Percentiles rank a stretch among this genome's conserved stretches.
These are phyloP conservation scores for Oryza australiensis DNA, from an alignment of 176 grass and related monocot species.

Conservation along the genomic window DNA sequence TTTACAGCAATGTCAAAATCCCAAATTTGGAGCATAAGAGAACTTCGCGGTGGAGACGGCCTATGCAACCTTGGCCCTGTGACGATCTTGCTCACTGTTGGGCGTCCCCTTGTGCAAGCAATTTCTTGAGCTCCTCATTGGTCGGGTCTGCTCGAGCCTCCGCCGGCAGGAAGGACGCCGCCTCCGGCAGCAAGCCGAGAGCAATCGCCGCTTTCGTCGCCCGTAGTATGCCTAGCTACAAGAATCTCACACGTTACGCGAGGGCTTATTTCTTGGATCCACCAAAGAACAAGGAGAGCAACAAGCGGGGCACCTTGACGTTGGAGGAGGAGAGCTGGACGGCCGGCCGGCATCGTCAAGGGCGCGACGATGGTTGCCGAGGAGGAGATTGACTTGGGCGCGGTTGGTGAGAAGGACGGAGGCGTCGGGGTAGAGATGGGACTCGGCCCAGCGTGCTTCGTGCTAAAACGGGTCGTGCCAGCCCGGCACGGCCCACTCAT, in stretches of 20 bases:
- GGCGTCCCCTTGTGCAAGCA: slow-evolving; percentile 57
- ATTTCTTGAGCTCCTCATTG: slow-evolving; percentile 78
- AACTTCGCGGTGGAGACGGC: slow-evolving; percentile 64
- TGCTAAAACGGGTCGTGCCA: too few relatives aligned
- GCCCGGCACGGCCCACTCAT: too few relatives aligned
- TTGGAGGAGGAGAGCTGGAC: slow-evolving; percentile 60
- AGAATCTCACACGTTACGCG: slow-evolving; percentile 32
- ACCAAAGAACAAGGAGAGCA: not conserved
- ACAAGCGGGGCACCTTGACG: slow-evolving; percentile 55
- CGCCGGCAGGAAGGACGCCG: slow-evolving; percentile 69
- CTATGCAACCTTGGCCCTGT: slow-evolving; percentile 55
- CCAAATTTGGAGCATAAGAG: slow-evolving; percentile 11
- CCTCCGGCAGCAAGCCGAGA: slow-evolving; percentile 54
- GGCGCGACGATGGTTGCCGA: slow-evolving; percentile 76
- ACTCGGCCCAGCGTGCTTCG: too few relatives aligned
- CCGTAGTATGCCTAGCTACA: slow-evolving; percentile 82
- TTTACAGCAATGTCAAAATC: not conserved
- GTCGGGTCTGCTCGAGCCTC: slow-evolving; percentile 62
- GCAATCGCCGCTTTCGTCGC: slow-evolving; percentile 77
- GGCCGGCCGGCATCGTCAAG: slow-evolving; percentile 74
- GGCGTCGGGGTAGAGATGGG: slow-evolving; percentile 55
- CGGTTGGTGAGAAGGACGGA: slow-evolving; percentile 89
- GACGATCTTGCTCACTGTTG: slow-evolving; percentile 51
- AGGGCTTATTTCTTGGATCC: not conserved
- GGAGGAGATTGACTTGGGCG: slow-evolving; percentile 80